Conservation (phyloP, 164 flowering plant genomes). For the Pachysandra terminalis region DNA sequence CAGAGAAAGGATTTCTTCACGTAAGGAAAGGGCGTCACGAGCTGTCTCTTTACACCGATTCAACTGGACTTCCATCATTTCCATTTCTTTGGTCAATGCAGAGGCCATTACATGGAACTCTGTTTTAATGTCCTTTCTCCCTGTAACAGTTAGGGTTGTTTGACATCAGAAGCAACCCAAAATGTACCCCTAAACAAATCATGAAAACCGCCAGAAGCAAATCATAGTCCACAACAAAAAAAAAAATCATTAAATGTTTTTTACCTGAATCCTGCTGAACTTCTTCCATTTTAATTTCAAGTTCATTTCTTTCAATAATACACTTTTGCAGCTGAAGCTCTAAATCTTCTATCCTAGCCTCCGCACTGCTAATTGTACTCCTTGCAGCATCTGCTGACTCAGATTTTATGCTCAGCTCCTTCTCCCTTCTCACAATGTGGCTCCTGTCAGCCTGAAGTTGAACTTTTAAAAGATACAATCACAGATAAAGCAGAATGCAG, state of each 20-base stretch:
- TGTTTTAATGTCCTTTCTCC: conserved; percentile 74
- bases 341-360: conserved; percentile 58
- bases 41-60: conserved; percentile 81
- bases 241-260: not conserved
- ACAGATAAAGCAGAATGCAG: conserved; percentile 1
- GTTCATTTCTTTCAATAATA: conserved; percentile 66
- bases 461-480: conserved; percentile 12
- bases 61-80: conserved; percentile 85
- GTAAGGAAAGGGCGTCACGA: conserved; percentile 66
- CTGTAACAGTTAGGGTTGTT: conserved; percentile 38
- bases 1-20: conserved; percentile 54
- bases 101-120: conserved; percentile 90
- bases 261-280: conserved; percentile 84
- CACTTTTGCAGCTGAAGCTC: conserved; percentile 63
- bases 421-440: conserved; percentile 65
- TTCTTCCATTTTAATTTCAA: conserved; percentile 86
- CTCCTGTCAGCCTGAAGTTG: conserved; percentile 72
- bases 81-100: conserved; percentile 88
- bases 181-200: not conserved
- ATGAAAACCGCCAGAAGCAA: too few species aligned
- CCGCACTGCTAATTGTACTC: conserved; percentile 36
- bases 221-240: too few species aligned
- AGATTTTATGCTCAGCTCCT: conserved; percentile 56
- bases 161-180: conserved; percentile 13
- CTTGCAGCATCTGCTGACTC: conserved; percentile 62